Evolutionary conservation across 495 filamentous ascomycete species (phyloP), one percentile per base, ranked within the genome.

Genomic region (Aspergillus sclerotiicarbonarius): DNA sequence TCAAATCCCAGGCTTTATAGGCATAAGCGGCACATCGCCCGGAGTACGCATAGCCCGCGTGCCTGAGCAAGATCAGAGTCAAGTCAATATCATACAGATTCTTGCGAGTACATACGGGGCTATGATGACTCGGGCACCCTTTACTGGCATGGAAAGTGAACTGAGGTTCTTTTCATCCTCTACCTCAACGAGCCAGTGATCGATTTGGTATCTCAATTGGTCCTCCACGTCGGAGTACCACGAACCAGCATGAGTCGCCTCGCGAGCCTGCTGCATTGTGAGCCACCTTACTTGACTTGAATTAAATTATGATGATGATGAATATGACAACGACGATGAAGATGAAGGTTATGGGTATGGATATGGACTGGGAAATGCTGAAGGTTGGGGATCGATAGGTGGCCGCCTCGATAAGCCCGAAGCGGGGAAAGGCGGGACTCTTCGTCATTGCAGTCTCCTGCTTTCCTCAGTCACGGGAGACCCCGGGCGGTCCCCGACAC

Each of bases 41-140:
- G 15, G 93, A 98, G 75, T 97, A 99, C 4, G 89, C 81, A 79
- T 96, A 99, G 30, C 94, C 95, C 54, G 95, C 94, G 71, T 99
- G 94, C 58, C 94, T 98, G 59, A 25, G 25, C 20, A 45, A 32
- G 49, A 50, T 70, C 50, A 71, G 65, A 50, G 54, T 59, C 16
- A 21, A 32, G 9, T 18, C 46, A 18, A 10, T n/a, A 12, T 29
- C 16, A 31, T 13, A 13, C 25, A 33, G 53, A 31, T 54, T 46
- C 32, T 52, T 2, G 12, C 12, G n/a, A 29, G 21, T 54, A 81
- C 92, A 78, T 86, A 98, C 95, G 94, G 94, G 60, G 92, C 92
- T 66, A 99, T 97, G 62, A 99, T 92, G 6, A 95, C 79, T 76
- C 91, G 84, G 12, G 92, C 94, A 32, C 89, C 87, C 8, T 82